These are phyloP conservation scores for Fusarium graminum DNA, from an alignment of 2,329 filamentous ascomycete genomes.

Conservation along the genomic window DNA sequence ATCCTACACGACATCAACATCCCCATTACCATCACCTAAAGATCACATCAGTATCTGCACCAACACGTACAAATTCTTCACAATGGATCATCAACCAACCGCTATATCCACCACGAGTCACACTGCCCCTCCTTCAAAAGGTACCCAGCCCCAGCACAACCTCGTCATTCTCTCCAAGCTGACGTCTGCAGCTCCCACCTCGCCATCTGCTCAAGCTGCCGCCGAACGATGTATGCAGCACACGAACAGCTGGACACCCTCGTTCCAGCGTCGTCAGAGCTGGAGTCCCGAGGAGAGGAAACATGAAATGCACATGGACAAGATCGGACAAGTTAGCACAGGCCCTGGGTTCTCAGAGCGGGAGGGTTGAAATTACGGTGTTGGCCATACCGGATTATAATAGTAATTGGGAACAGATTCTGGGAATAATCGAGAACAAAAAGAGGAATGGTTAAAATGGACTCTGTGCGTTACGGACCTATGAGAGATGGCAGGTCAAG, in stretches of 20 bases:
- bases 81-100: conserved; percentile 38
- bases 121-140: conserved; percentile 25
- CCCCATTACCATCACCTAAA: neutral
- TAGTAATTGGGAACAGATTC: neutral
- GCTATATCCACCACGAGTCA: conserved; percentile 28
- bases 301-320: conserved; percentile 63
- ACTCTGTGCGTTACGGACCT: conserved; percentile 19
- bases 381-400: conserved; percentile 11
- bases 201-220: conserved; percentile 44
- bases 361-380: neutral
- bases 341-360: conserved; percentile 61
- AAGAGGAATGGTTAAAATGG: neutral
- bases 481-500: neutral
- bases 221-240: conserved; percentile 53
- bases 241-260: conserved; percentile 62
- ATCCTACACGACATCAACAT: neutral
- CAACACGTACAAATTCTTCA: neutral
- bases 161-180: conserved; percentile 18
- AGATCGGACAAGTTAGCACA: conserved; percentile 53
- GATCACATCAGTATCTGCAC: neutral
- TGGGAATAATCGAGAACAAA: neutral
- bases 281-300: conserved; percentile 68
- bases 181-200: conserved; percentile 28
- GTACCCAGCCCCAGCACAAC: conserved; percentile 7
- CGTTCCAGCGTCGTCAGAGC: conserved; percentile 60